Percentiles rank a stretch among this genome's conserved stretches.
These are phyloP conservation scores for Lactarius evosmus DNA, from an alignment of 768 basidiomycete genomes.

Conservation along the genomic window DNA sequence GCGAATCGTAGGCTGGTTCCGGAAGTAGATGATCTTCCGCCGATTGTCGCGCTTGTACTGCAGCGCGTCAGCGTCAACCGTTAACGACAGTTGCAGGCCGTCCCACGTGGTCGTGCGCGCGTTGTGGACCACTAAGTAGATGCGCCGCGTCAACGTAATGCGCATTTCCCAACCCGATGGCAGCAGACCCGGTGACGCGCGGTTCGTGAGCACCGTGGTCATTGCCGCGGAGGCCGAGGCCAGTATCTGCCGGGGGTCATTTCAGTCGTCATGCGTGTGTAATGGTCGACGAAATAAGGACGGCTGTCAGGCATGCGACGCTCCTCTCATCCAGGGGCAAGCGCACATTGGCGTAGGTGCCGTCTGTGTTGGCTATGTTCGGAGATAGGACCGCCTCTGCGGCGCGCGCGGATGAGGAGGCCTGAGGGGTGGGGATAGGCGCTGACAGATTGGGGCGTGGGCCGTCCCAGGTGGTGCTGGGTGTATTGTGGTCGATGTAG, in stretches of 20 bases:
- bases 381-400: conserved; percentile 14
- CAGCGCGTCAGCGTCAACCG: conserved; percentile 81
- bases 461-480: conserved; percentile 77
- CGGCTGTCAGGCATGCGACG: conserved; percentile 83
- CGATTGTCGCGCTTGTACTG: conserved; percentile 94
- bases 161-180: conserved; percentile 97
- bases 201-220: conserved; percentile 35
- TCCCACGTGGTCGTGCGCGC: conserved; percentile 91
- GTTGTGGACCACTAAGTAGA: conserved; percentile 93
- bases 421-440: conserved; percentile 30
- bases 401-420: conserved; percentile 23
- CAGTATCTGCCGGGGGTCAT: conserved; percentile 70
- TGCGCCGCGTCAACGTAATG: conserved; percentile 74
- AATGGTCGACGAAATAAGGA: conserved; percentile 73
- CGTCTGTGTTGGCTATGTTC: conserved; percentile 29
- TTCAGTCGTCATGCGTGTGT: conserved; percentile 87
- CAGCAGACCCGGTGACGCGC: conserved; percentile 61
- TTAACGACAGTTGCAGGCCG: conserved; percentile 82
- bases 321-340: conserved; percentile 93
- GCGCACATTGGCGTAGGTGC: conserved; percentile 56
- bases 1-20: conserved; percentile 83
- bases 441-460: conserved; percentile 37
- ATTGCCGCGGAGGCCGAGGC: conserved; percentile 46
- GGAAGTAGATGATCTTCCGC: conserved; percentile 89
- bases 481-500: conserved; percentile 83